A percentile compares a stretch with the other conserved stretches of the same genome.
Evolutionary conservation across 352 stramenopile species (phyloP).

Genomic region (Pythium insidiosum): DNA sequence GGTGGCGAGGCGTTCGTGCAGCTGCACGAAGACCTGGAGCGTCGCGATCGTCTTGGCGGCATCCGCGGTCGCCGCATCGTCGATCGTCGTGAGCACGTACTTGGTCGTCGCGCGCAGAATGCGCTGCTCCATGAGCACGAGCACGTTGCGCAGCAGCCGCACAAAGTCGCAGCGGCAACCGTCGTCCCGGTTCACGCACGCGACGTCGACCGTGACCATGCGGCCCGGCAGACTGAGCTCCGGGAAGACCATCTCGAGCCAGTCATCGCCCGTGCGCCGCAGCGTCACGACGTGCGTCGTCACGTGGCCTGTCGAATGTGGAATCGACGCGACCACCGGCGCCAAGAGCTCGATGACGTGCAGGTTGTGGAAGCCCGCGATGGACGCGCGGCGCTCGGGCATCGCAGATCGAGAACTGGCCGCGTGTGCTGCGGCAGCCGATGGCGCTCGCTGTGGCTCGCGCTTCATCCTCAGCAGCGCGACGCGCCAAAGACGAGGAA

Average conservation of each 20-base stretch:
- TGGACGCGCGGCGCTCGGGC: too few relatives aligned
- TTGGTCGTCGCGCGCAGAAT: constrained; percentile 27
- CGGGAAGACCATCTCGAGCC: constrained; percentile 12
- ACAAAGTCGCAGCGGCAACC: constrained; percentile 40
- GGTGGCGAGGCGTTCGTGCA: constrained; percentile 24
- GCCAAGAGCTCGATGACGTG: constrained; percentile 15
- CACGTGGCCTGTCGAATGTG: background rate
- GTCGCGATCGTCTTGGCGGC: constrained; percentile 20
- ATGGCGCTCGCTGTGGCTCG: too few relatives aligned
- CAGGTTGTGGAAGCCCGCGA: too few relatives aligned
- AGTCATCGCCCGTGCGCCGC: constrained; percentile 6
- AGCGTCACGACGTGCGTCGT: constrained; percentile 3
- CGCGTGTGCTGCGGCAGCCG: too few relatives aligned
- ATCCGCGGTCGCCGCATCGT: background rate
- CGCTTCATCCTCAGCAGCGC: too few relatives aligned
- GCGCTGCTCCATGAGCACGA: constrained; percentile 31
- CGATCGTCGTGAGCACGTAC: constrained; percentile 27
- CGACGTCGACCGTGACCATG: constrained; percentile 22
- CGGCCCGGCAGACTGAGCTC: constrained; percentile 8
- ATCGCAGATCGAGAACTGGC: too few relatives aligned
- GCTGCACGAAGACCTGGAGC: constrained; percentile 33
- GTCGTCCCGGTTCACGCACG: constrained; percentile 32
- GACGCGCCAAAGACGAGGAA: too few relatives aligned
- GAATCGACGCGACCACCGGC: constrained; percentile 4
- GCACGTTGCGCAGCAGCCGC: constrained; percentile 29